Evolutionary conservation across 805 yeast genomes (phyloP).

Genomic region (Metahyphopichia silvanorum): DNA sequence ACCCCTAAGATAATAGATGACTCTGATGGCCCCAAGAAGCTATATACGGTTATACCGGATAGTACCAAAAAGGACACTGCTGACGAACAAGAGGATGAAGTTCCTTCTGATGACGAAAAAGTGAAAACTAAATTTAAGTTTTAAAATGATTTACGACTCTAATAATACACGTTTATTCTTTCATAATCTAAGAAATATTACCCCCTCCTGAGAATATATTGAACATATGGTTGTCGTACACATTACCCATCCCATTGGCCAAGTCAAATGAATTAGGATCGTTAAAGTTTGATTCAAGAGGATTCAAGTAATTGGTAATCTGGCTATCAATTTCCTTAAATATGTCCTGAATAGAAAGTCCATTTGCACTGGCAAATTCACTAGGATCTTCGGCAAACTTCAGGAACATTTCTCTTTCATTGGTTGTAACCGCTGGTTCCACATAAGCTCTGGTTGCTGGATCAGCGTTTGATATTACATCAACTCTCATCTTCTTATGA

Average conservation of each 20-base stretch:
- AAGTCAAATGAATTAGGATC: slow-evolving; percentile 2
- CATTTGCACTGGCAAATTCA: slow-evolving; percentile 1
- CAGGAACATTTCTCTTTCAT: not conserved
- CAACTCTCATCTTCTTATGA: not conserved
- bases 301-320: slow-evolving; percentile 24
- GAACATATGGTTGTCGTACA: not conserved
- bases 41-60: slow-evolving; percentile 21
- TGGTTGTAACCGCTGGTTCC: not conserved
- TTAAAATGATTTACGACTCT: too few relatives aligned
- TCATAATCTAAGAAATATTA: too few relatives aligned
- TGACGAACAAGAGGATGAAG: slow-evolving; percentile 1
- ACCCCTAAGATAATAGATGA: not conserved
- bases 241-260: slow-evolving; percentile 4
- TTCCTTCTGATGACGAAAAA: not conserved
- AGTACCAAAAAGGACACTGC: slow-evolving; percentile 8
- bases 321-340: slow-evolving; percentile 31
- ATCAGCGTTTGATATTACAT: not conserved
- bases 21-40: slow-evolving; percentile 4
- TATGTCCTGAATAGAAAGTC: slow-evolving; percentile 18
- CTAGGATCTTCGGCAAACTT: slow-evolving; percentile 1
- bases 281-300: slow-evolving; percentile 20
- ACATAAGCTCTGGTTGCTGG: not conserved
- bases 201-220: not conserved
- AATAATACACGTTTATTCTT: too few relatives aligned
- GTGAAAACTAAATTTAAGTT: slow-evolving; percentile 2